These are phyloP conservation scores for Populus tomentosa DNA, from an alignment of 441 rosid species.

Conservation along the genomic window DNA sequence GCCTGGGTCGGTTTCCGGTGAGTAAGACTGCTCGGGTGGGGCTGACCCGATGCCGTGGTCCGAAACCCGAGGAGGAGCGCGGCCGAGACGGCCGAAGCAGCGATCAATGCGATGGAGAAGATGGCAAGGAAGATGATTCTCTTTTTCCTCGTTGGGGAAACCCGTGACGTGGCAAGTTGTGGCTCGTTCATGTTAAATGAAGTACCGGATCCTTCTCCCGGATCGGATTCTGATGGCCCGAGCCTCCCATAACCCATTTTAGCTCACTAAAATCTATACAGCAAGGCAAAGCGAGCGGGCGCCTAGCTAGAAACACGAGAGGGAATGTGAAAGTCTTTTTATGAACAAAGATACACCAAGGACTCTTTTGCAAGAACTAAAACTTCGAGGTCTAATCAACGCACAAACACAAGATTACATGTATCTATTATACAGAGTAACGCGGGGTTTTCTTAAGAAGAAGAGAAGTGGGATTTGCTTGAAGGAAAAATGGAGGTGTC, in stretches of 20 bases:
- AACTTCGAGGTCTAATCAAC: background rate
- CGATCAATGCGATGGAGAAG: conserved; percentile 34
- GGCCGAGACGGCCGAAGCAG: conserved; percentile 63
- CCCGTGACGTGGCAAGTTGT: conserved; percentile 7
- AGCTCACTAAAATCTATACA: background rate
- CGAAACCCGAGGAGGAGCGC: conserved; percentile 36
- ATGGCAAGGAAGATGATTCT: conserved; percentile 45
- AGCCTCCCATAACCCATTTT: conserved; percentile 57
- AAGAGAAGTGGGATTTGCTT: conserved; percentile 1
- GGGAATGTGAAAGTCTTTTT: background rate
- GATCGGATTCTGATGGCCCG: conserved; percentile 18
- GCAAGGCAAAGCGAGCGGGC: background rate
- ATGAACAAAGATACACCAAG: background rate
- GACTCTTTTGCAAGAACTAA: background rate
- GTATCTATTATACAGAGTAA: background rate
- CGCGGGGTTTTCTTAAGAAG: background rate
- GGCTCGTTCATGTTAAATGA: conserved; percentile 23
- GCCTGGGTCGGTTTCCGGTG: conserved; percentile 59
- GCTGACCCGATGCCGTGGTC: conserved; percentile 14
- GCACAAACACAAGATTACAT: background rate
- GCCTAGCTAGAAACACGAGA: background rate
- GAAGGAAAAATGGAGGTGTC: background rate
- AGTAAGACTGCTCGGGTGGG: conserved; percentile 11
- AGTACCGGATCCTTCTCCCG: conserved; percentile 31
- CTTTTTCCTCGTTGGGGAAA: conserved; percentile 21